A percentile compares a stretch with the other conserved stretches of the same genome.
Conservation (phyloP, 2,329 filamentous ascomycete species). For the Cercospora janseana region DNA sequence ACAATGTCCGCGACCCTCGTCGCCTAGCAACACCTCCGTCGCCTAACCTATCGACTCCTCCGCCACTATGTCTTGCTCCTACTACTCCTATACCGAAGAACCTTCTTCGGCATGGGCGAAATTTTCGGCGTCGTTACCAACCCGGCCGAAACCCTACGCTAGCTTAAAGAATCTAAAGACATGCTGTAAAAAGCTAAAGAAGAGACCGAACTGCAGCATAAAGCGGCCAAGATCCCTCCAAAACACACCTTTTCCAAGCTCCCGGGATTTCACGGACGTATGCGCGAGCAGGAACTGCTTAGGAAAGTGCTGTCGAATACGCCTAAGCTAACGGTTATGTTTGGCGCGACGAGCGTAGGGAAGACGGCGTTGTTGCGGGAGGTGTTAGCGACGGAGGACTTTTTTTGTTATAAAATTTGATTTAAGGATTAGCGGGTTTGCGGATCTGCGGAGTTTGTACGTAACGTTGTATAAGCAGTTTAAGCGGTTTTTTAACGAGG, state of each 20-base stretch:
- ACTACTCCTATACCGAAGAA: no score
- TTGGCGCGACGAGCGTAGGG: constrained; percentile 24
- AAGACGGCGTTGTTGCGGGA: constrained; percentile 24
- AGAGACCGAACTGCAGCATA: constrained; percentile 17
- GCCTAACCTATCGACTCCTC: no score
- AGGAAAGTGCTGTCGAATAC: constrained; percentile 20
- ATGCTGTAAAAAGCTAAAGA: constrained; percentile 22
- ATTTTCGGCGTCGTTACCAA: constrained; percentile 18
- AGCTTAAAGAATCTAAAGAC: constrained; percentile 21
- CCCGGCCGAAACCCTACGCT: constrained; percentile 19
- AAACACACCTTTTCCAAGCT: constrained; percentile 23
- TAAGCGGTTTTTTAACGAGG: constrained; percentile 21
- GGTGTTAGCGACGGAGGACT: constrained; percentile 24
- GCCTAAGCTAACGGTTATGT: constrained; percentile 23
- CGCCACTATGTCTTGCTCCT: no score
- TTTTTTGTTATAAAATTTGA: constrained; percentile 26
- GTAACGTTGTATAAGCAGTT: constrained; percentile 22
- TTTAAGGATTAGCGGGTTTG: constrained; percentile 23
- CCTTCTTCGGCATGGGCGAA: constrained; percentile 21
- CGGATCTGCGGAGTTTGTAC: constrained; percentile 23
- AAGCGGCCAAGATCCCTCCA: constrained; percentile 19
- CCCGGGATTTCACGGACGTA: constrained; percentile 21
- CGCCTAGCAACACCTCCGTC: no score
- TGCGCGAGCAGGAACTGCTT: constrained; percentile 17
- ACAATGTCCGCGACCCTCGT: no score